These are phyloP conservation scores for Alloteropsis angusta DNA, from an alignment of 202 grass and related monocot genomes.

Conservation along the genomic window DNA sequence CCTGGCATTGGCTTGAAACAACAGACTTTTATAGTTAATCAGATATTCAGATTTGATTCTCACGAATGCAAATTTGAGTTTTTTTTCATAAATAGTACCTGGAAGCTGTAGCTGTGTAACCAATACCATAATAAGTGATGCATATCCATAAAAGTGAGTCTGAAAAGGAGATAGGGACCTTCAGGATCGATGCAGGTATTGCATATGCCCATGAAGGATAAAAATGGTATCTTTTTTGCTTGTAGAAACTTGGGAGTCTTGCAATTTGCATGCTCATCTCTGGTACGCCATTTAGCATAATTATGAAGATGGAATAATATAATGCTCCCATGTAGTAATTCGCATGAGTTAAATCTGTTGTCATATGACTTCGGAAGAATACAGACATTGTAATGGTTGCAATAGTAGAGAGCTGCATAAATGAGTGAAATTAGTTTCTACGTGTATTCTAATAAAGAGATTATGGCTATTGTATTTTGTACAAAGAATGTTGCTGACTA, in stretches of 20 bases:
- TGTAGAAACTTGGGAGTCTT: slow-evolving; percentile 49
- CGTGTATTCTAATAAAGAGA: background rate
- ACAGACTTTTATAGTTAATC: background rate
- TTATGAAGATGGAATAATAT: slow-evolving; percentile 37
- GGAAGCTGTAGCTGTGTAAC: slow-evolving; percentile 39
- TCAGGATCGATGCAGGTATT: slow-evolving; percentile 44
- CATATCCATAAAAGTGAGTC: slow-evolving; percentile 44
- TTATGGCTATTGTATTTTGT: background rate
- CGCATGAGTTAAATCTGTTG: slow-evolving; percentile 29
- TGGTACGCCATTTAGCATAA: slow-evolving; percentile 45
- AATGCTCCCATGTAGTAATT: slow-evolving; percentile 57
- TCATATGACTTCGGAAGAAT: slow-evolving; percentile 44
- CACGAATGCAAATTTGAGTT: background rate
- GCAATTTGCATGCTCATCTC: slow-evolving; percentile 37
- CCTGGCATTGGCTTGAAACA: background rate
- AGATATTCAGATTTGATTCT: background rate
- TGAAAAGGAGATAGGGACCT: slow-evolving; percentile 45
- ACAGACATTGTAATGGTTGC: slow-evolving; percentile 36
- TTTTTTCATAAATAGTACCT: slow-evolving; percentile 17
- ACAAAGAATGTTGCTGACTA: background rate
- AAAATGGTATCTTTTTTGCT: slow-evolving; percentile 46
- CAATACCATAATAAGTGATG: slow-evolving; percentile 52
- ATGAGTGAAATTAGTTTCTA: background rate
- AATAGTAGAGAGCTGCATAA: slow-evolving; percentile 38
- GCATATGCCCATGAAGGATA: slow-evolving; percentile 63